phyloP scores from a whole-genome alignment of 805 yeast species.

The Candida ficus region DNA sequence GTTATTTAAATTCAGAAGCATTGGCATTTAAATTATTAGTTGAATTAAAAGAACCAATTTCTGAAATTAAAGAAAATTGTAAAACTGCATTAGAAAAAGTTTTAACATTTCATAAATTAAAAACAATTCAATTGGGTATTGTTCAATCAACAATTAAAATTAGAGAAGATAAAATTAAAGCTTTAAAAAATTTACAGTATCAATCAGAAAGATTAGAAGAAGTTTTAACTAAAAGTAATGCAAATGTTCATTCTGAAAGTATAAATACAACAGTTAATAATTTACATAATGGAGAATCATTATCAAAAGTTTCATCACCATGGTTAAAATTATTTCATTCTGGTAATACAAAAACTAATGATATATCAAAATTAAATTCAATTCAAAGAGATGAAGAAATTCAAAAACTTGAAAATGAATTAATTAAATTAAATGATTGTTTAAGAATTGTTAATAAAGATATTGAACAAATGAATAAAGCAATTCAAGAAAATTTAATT shows the following conservation, averaged over 20 bases:
- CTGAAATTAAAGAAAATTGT: slow-evolving; percentile 30
- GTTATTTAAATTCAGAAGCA: slow-evolving; percentile 47
- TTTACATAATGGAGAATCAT: slow-evolving; percentile 24
- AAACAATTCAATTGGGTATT: slow-evolving; percentile 45
- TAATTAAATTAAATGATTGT: slow-evolving; percentile 35
- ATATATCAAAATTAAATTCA: slow-evolving; percentile 26
- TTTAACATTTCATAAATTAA: slow-evolving; percentile 53
- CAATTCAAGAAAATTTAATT: slow-evolving; percentile 27
- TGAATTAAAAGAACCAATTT: slow-evolving; percentile 33
- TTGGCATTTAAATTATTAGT: slow-evolving; percentile 31
- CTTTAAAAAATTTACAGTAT: slow-evolving; percentile 29
- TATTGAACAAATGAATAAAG: slow-evolving; percentile 30
- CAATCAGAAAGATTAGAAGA: slow-evolving; percentile 27
- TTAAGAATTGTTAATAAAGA: slow-evolving; percentile 32
- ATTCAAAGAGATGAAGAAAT: slow-evolving; percentile 34
- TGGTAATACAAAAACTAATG: slow-evolving; percentile 11
- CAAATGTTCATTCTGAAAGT: slow-evolving; percentile 23
- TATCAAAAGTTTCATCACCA: slow-evolving; percentile 18
- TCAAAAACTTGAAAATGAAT: slow-evolving; percentile 29
- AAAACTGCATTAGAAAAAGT: slow-evolving; percentile 35
- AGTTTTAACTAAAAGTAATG: slow-evolving; percentile 29
- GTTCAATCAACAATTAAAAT: slow-evolving; percentile 35
- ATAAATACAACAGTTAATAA: slow-evolving; percentile 28
- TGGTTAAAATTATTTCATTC: slow-evolving; percentile 23
- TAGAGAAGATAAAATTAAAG: slow-evolving; percentile 27